Evolutionary conservation across 305 asterid genomes (phyloP).

Genomic region (Ilex paraguariensis): DNA sequence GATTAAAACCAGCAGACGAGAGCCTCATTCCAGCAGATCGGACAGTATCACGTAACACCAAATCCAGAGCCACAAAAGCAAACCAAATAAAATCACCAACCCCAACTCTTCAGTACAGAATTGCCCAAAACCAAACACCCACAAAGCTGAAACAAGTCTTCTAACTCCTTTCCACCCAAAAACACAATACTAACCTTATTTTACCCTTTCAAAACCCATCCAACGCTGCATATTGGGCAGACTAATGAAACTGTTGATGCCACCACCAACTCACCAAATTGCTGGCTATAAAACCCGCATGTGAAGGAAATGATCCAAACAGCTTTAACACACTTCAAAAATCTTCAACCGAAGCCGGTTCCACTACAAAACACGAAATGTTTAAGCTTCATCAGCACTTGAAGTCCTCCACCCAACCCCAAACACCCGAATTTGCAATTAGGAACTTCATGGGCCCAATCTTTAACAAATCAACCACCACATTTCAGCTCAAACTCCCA

Average conservation of each 20-base stretch:
- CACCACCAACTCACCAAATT: conserved; percentile 10
- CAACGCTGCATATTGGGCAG: too few species aligned
- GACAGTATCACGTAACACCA: background rate
- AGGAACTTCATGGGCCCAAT: conserved; percentile 15
- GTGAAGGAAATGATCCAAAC: conserved; percentile 12
- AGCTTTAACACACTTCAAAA: conserved; percentile 8
- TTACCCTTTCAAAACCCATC: conserved; percentile 8
- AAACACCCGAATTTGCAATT: conserved; percentile 13
- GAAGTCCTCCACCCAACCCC: conserved; percentile 19
- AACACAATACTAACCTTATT: background rate
- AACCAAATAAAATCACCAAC: conserved; percentile 14
- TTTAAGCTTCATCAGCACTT: conserved; percentile 38
- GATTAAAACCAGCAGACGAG: conserved; percentile 39
- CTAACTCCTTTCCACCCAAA: conserved; percentile 3
- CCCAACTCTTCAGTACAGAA: conserved; percentile 21
- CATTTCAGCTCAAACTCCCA: conserved; percentile 18
- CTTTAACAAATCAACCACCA: conserved; percentile 13
- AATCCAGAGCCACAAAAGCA: conserved; percentile 16
- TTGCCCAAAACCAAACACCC: conserved; percentile 26
- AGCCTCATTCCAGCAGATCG: conserved; percentile 50
- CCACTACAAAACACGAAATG: conserved; percentile 23
- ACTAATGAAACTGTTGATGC: background rate
- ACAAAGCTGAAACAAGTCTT: background rate
- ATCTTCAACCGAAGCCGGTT: conserved; percentile 41
- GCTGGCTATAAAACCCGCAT: conserved; percentile 12